Evolutionary conservation across 306 rosid genomes (phyloP), one percentile per base, ranked within the genome.

Genomic region (Begonia masoniana): DNA sequence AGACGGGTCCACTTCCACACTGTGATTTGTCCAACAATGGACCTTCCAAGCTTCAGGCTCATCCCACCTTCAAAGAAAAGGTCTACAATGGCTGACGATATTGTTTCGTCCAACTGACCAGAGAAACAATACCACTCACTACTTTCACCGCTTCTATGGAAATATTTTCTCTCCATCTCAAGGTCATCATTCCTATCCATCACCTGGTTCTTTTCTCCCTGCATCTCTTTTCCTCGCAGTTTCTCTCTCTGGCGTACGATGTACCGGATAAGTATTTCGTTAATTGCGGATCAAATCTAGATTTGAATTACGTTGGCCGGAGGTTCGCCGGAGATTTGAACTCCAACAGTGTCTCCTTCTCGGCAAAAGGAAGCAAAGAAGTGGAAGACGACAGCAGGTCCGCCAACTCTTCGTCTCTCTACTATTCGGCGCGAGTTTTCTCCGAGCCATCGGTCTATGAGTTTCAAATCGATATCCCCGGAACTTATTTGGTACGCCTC

Each of bases 401-500:
- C 1, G 13, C 62, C 2, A 53, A 19, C 6, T 3, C 59, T 35
- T 52, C 72, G 41, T 17, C 61, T 47, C 63, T 59, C 2, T 59
- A 69, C 51, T 35, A 24, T 13, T 64, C 71, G 5, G 69, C 76
- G 9, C 69, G 83, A 23, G 15, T 63, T 45, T 69, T 73, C 62
- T 43, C 7, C 0, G 4, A 53, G 13, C 57, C 61, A 42, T 70
- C 67, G 47, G 43, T 54, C 1, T 72, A 77, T 10, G 65, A 60
- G 11, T 77, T 77, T 23, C 9, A 19, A 19, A 23, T 59, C 57
- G 54, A 45, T 6, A 10, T 11, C 10, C 2, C 6, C 19, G 71
- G 56, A 15, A 13, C 31, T 47, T 57, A 77, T 57, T 10, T 66
- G 45, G 61, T 77, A 59, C 78, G 82, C 47, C 78, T 77, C 17